Conservation (phyloP, 805 yeast species). For the Wickerhamomyces queroliae region DNA sequence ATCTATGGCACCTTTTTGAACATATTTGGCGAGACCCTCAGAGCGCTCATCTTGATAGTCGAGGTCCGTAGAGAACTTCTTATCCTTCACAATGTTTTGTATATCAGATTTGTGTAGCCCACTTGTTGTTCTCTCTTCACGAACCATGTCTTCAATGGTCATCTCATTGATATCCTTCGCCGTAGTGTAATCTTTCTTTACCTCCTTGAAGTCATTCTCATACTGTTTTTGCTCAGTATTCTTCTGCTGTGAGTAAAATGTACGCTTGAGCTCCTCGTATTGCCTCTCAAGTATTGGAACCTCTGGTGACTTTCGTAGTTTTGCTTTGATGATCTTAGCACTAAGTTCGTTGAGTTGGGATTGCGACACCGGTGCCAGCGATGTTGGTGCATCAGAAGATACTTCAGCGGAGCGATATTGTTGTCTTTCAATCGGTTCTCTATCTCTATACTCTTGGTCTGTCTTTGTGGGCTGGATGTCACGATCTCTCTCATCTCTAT, state of each 20-base stretch:
- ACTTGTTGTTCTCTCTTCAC: conserved; percentile 25
- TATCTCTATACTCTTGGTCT: conserved; percentile 1
- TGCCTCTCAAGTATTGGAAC: conserved; percentile 18
- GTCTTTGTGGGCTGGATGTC: conserved; percentile 18
- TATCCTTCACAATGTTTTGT: conserved; percentile 30
- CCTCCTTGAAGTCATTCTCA: conserved; percentile 4
- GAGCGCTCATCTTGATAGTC: conserved; percentile 40
- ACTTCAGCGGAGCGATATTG: neutral
- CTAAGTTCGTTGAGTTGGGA: conserved; percentile 25
- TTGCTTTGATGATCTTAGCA: conserved; percentile 29
- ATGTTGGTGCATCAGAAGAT: neutral
- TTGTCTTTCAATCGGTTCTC: conserved; percentile 1
- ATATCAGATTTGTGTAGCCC: conserved; percentile 21
- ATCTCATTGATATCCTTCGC: conserved; percentile 24
- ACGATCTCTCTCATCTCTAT: conserved; percentile 8
- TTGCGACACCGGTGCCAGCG: neutral
- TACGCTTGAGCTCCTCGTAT: conserved; percentile 10
- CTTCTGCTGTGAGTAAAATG: conserved; percentile 6
- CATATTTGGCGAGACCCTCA: conserved; percentile 26
- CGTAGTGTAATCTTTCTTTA: conserved; percentile 2
- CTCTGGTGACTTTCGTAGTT: conserved; percentile 19
- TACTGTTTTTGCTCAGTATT: neutral
- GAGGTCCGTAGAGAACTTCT: conserved; percentile 30
- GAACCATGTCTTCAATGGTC: conserved; percentile 30
- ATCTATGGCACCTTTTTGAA: conserved; percentile 24